Base-by-base conservation (phyloP, 768 basidiomycete species). In the Cubamyces sp. region DNA sequence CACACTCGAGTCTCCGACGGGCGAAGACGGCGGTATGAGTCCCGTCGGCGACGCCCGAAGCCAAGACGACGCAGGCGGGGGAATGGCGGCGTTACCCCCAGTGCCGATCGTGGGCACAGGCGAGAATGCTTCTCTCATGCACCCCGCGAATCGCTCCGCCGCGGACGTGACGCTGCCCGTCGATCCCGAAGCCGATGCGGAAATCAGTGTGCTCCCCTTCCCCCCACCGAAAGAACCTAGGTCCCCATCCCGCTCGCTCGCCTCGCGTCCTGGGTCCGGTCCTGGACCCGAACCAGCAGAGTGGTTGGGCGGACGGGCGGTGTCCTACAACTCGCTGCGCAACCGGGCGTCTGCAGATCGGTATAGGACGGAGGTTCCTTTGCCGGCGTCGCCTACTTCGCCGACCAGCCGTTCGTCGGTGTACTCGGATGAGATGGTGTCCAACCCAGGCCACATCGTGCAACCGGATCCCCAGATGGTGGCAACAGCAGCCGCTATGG, bases 291-390 rank as follows among this genome's bases (percentile, higher is more conserved):
- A 68, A 14, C 60, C 64, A 14, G 61, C 67, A 3, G 62, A 57
- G 28, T 68, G 67, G 67, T 25, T 68, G 5, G 61, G 67, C 6
- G 64, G 64, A 4, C 67, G 60, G 4, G 57, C 59, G 3, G 55
- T 52, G 21, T 64, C 57, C 3, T 65, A 62, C 42, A 42, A 45
- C n/a, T 59, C 58, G 9, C 48, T 62, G 18, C 48, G 48, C 26
- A 57, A 34, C 28, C 37, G 43, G 9, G 40, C 30, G 4, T 12
- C 41, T 11, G 34, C 34, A 9, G 62, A 64, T 14, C 52, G 41
- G 30, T 57, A 54, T 51, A 42, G 26, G 51, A 26, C 60, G 45
- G 60, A 61, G 14, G 11, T 41, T 18, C 23, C 62, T 5, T 40
- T 45, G 18, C 56, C 56, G 8, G 28, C n/a, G 7, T 49, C 60